Evolutionary conservation across 2,329 filamentous ascomycete genomes (phyloP).

Genomic region (Xenoacremonium recifei): DNA sequence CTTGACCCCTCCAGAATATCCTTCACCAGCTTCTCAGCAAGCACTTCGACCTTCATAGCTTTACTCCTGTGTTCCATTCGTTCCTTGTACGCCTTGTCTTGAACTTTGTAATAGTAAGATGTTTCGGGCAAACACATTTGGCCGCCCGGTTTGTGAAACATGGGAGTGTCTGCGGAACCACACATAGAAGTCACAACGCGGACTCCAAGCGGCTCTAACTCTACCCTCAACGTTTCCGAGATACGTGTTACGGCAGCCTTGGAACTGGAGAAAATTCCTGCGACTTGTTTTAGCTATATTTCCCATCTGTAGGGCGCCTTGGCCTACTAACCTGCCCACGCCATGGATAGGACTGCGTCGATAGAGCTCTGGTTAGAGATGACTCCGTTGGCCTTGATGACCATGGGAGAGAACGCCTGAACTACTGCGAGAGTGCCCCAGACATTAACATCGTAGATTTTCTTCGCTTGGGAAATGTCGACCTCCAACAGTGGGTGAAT

Average conservation of each 20-base stretch:
- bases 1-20: too few relatives aligned
- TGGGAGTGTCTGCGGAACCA: background rate
- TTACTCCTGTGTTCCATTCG: too few relatives aligned
- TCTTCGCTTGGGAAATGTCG: conserved; percentile 11
- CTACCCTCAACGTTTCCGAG: background rate
- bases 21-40: too few relatives aligned
- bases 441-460: conserved; percentile 36
- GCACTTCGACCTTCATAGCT: too few relatives aligned
- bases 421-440: conserved; percentile 35
- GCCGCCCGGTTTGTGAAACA: background rate
- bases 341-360: conserved; percentile 1
- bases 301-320: too few relatives aligned
- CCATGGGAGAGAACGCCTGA: conserved; percentile 33
- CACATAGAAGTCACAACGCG: background rate
- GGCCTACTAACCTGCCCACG: conserved; percentile 4
- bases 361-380: conserved; percentile 18
- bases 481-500: conserved; percentile 23
- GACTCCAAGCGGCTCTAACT: background rate
- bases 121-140: background rate
- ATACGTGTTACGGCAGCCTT: conserved; percentile 17
- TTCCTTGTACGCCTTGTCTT: too few relatives aligned
- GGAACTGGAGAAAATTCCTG: conserved; percentile 24
- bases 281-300: background rate
- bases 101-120: background rate
- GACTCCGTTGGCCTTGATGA: conserved; percentile 26